Base-by-base conservation (phyloP, 2,329 filamentous ascomycete species). In the Dryadomyces sulphureus region DNA sequence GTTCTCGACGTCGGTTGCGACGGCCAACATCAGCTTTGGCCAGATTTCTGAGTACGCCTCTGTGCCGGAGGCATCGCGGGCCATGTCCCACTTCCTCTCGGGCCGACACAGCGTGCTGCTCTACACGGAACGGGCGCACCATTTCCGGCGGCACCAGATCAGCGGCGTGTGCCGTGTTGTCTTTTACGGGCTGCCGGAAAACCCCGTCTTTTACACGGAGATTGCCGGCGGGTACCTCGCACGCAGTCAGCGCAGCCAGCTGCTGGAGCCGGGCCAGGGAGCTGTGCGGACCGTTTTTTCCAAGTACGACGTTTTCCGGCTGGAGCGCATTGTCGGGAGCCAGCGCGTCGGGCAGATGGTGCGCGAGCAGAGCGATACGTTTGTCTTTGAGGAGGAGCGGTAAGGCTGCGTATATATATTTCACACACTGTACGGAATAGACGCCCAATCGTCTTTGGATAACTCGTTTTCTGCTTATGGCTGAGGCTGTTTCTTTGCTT, bases 81-180 rank as follows among this genome's bases (percentile, higher is more conserved):
- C 90, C 8, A 74, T 90, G 21, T 89, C 84, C 12, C 85, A 95
- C 59, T 96, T 98, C 63, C 67, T 87, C 52, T 83, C 70, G 35
- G 92, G 89, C 5, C 73, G 88, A 16, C 84, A 95, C 59, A 78
- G 78, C 19, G 73, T 96, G 17, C 65, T 98, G 35, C 68, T 98
- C 16, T 98, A 96, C 65, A 93, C 89, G 2, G 90, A 94, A 61
- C 80, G 92, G 49, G 85, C 89, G n/a, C 92, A 98, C 63, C 92
- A 98, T 63, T 96, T 96, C 70, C 79, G 87, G 43, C 75, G 92
- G n/a, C 88, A 92, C 58, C 75, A 77, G 53, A 72, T 98, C 45
- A 75, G 78, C 32, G 92, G 92, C 20, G 87, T 92, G 14, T 81
- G 80, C 60, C 73, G 80, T 36, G 75, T 96, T n/a, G 73, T 95